phyloP scores from a whole-genome alignment of 495 filamentous ascomycete species.

The Trichoderma parareesei region DNA sequence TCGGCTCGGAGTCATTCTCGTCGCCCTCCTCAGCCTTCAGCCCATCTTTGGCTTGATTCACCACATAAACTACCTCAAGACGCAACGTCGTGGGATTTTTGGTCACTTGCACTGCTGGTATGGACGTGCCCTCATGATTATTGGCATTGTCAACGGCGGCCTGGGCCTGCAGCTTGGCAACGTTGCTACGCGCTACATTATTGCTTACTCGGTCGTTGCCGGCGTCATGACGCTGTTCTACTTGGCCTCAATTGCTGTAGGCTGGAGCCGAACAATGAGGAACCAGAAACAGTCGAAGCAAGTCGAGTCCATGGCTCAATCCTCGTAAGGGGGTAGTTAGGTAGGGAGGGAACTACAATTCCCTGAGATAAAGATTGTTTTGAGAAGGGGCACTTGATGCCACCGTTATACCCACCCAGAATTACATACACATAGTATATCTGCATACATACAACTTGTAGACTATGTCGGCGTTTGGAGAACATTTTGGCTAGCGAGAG shows the following conservation, averaged over 20 bases:
- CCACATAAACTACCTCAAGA: constrained; percentile 47
- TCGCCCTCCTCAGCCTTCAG: constrained; percentile 52
- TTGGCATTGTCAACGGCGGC: constrained; percentile 67
- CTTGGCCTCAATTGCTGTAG: constrained; percentile 18
- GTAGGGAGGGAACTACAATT: neutral
- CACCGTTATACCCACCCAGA: neutral
- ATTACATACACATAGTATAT: neutral
- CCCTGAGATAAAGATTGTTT: neutral
- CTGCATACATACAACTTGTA: too few species aligned
- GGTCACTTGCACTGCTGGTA: constrained; percentile 63
- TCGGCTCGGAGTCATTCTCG: constrained; percentile 51
- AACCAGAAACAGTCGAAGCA: neutral
- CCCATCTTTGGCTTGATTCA: constrained; percentile 57
- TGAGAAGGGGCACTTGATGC: neutral
- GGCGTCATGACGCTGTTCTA: constrained; percentile 45
- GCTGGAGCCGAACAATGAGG: neutral
- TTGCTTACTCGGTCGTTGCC: constrained; percentile 54
- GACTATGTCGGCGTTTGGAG: neutral
- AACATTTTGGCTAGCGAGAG: neutral
- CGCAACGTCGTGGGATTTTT: constrained; percentile 41
- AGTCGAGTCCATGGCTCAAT: neutral
- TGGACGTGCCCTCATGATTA: constrained; percentile 50
- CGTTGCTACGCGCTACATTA: constrained; percentile 35
- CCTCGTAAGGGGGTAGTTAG: neutral
- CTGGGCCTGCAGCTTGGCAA: constrained; percentile 50